Evolutionary conservation across 495 filamentous ascomycete species (phyloP), one percentile per base, ranked within the genome.

Genomic region (Lepraria neglecta): DNA sequence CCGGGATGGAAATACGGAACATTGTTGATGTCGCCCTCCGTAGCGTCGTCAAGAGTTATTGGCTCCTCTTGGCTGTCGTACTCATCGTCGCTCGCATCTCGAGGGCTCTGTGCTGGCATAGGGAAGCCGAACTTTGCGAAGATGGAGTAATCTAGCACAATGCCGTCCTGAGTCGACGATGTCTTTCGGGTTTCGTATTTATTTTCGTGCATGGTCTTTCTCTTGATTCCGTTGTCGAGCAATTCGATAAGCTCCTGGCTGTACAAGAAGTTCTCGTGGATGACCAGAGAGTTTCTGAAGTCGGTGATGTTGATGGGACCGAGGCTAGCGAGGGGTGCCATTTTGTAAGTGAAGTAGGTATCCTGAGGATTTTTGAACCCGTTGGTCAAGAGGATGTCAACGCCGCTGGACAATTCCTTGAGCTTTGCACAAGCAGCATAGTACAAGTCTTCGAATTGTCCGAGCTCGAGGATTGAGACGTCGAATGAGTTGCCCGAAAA

Each of bases 381-480:
- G 15, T 65, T 65, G 31, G 47, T 43, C 24, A 68, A 38, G 44
- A 63, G 58, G 44, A 63, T 63, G 15, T 60, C 47, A 42, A 63
- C 45, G 27, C 48, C 48, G 14, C 65, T 51, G 31, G 54, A 24
- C 28, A 60, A 58, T 4, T 65, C 64, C 43, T 68, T 68, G 60
- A 65, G 46, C 50, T 65, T 68, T 46, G 60, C 66, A 27, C 63
- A 65, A 28, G 64, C 24, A 9, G 66, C 66, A 58, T 65, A 65
- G 38, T 68, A 68, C 28, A 68, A 43, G 56, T 65, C 63, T 54
- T 68, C 66, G 33, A 68, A 56, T n/a, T 65, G 50, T 42, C 54
- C 63, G 17, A 68, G 60, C 27, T 68, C 64, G 10, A 46, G 51
- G 30, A 55, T 31, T 17, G 44, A 60, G 17, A 65, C 56, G 15